These are phyloP conservation scores for Cylindrotheca fusiformis DNA, from an alignment of 108 stramenopile species.

Conservation along the genomic window DNA sequence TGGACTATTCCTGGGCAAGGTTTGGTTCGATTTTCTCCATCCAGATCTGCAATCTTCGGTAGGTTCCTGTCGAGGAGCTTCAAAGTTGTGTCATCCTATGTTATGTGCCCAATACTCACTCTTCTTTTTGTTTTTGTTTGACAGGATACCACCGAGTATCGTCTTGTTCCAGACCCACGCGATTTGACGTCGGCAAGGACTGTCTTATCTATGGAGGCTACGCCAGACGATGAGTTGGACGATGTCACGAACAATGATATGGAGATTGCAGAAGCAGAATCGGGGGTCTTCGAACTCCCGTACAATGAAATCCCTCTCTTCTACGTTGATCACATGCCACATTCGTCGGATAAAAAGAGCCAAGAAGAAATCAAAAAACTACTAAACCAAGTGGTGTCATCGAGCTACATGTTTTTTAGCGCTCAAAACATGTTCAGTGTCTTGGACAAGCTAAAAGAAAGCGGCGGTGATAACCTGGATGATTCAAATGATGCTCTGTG, in stretches of 20 bases:
- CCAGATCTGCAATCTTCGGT: neutral
- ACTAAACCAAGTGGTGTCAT: neutral
- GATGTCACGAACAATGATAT: no score
- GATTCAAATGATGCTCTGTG: neutral
- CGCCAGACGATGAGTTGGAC: no score
- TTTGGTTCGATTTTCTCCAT: neutral
- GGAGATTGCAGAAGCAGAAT: no score
- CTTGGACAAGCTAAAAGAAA: neutral
- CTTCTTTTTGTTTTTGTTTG: neutral
- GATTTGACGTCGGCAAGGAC: conserved; percentile 1
- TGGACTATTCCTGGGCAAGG: neutral
- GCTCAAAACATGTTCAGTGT: neutral
- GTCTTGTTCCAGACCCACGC: neutral
- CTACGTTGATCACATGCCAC: neutral
- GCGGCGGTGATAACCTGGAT: neutral
- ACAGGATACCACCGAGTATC: neutral
- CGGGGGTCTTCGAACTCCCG: no score
- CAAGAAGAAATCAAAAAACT: neutral
- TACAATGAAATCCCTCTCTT: neutral
- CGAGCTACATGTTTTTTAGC: neutral
- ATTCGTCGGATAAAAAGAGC: neutral
- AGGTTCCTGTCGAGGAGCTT: no score
- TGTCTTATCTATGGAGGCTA: neutral
- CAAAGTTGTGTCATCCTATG: neutral
- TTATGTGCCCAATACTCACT: neutral